A percentile compares a stretch with the other conserved stretches of the same genome.
Conservation (phyloP, 345 rosid genomes). For the Xanthoceras sorbifolium region DNA sequence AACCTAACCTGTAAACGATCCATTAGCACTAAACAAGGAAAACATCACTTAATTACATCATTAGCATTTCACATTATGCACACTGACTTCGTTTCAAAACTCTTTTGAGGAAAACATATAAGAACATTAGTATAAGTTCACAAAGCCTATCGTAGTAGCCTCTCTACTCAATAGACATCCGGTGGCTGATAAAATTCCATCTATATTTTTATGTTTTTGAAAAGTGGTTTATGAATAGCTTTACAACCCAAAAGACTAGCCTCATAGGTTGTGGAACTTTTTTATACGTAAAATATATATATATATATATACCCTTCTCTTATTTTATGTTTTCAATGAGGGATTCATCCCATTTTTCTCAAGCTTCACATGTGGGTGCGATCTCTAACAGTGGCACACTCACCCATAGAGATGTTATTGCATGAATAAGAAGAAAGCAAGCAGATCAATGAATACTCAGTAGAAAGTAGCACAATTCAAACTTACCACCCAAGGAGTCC, state of each 20-base stretch:
- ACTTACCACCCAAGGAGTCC: slow-evolving; percentile 99
- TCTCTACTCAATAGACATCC: background rate
- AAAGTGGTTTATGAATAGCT: background rate
- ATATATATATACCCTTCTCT: background rate
- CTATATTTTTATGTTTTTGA: background rate
- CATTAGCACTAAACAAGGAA: slow-evolving; percentile 18
- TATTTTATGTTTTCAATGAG: background rate
- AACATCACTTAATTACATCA: background rate
- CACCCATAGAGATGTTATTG: background rate
- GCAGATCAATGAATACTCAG: background rate
- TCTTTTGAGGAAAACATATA: background rate
- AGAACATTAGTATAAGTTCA: background rate
- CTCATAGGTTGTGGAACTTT: background rate
- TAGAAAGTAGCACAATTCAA: background rate
- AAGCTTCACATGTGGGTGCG: background rate
- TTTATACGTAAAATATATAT: background rate
- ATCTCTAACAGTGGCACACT: background rate
- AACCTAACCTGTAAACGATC: slow-evolving; percentile 71
- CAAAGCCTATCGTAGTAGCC: background rate
- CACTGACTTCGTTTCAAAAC: background rate
- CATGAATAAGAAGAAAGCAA: background rate
- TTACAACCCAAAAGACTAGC: background rate
- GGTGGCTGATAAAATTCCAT: background rate
- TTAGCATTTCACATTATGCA: background rate
- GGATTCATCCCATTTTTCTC: background rate